Base-by-base conservation (phyloP, 208 protist genomes). In the Leishmania amazonensis region DNA sequence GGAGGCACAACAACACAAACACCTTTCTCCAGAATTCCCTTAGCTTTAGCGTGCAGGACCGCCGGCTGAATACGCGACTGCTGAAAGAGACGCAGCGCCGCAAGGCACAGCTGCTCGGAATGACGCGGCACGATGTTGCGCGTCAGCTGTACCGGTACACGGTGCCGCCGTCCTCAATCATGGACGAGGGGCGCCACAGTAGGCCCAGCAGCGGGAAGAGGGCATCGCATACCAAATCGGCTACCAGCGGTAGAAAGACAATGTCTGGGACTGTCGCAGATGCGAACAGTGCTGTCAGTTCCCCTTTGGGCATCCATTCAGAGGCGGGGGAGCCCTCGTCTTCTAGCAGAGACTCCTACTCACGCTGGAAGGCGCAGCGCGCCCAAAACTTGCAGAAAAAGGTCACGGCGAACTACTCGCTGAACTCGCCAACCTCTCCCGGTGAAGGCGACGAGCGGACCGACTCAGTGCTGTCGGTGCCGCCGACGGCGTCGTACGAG, bases 1-100 rank as follows among this genome's bases (percentile, higher is more conserved):
- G 49, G 45, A 82, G 80, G 65, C 80, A 75, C 31, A 75, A 79
- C 28, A 31, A 54, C 6, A 45, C 38, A 3, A 75, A 76, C 31
- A 8, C 28, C 1, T 47, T 3, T 15, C 40, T 11, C 35, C 78
- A 45, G 42, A 72, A 85, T 9, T 71, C 73, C 5, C 72, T 90
- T 3, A 83, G 84, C 47, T 90, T 94, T 78, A 90, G 75, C 70
- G 93, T 96, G 38, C 93, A 94, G 79, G 91, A 93, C 40, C 87
- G 93, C 24, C 91, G 93, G n/a, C 77, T 88, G 62, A 89, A 93
- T 65, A 86, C 89, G 11, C 90, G 90, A 2, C 81, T 93, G 2
- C 79, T 94, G 38, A 81, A 88, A 60, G 88, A 91, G 65, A 91
- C 78, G 0, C 84, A 89, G 75, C 81, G 90, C 53, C 86, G 89